Evolutionary conservation across 352 stramenopile genomes (phyloP), one percentile per base, ranked within the genome.

Genomic region (Aphanomyces astaci): DNA sequence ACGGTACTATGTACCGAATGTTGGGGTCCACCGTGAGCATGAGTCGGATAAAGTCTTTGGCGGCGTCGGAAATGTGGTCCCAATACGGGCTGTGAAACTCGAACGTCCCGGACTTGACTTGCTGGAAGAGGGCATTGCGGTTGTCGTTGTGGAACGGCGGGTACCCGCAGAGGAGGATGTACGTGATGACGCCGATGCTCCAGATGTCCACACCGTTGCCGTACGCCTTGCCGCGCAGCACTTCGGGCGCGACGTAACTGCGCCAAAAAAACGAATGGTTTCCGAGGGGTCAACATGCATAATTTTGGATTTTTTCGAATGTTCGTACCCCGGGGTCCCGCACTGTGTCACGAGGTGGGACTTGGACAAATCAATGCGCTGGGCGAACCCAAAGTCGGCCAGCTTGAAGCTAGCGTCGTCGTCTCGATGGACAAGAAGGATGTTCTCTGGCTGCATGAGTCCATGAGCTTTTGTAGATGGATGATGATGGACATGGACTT

Each of bases 91-190:
- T 46, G 45, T 64, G 57, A 30, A 71, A 71, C 19, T 70, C 13
- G 31, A 72, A 70, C 19, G n/a, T 43, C 36, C 63, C 59, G 22
- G 71, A 40, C 45, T 68, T 72, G 31, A 60, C 53, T 31, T 70
- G 46, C 19, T 48, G 32, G 45, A 71, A 71, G 17, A 71, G 43
- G 39, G n/a, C 17, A 9, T 22, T 53, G 11, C 64, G 53, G 31
- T 71, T 71, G 32, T 72, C 66, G 33, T 71, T 31, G 30, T 71
- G 51, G 70, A 91, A 91, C 3, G 83, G 83, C 55, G 79, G 77
- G 64, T 86, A 92, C 15, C 84, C 84, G 28, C 77, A 84, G 9
- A 92, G 71, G 28, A 92, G 60, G 48, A 92, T 86, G 72, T 89
- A 92, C 19, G 72, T 74, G 67, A 92, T 87, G 33, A 90, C 79